Base-by-base conservation (phyloP, 768 basidiomycete genomes). In the Leccinum uliginosum region DNA sequence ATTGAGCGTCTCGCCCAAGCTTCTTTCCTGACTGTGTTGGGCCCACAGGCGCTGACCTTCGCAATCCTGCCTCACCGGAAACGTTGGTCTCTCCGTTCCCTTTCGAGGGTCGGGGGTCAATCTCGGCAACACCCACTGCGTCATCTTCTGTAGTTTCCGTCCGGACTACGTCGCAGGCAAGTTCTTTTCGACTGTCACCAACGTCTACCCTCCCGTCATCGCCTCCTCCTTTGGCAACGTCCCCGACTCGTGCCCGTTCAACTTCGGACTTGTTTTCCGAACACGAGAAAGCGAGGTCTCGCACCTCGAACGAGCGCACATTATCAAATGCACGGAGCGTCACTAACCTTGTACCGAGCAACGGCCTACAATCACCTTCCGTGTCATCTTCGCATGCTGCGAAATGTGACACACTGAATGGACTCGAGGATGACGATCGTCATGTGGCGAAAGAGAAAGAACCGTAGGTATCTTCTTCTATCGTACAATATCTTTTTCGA, bases 11-110 rank as follows among this genome's bases (percentile, higher is more conserved):
- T 46, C 32, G 27, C 34, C 38, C 40, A 24, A 15, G 49, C 40
- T n/a, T 58, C 29, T 15, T 23, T 32, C 53, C 61, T 54, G 55
- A 67, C 57, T 47, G 54, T 53, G 49, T 65, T 69, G 57, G 67
- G 34, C 15, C n/a, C 29, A 49, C 62, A 62, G 79, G 74, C 47
- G 56, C 64, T 17, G 79, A 81, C 54, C 79, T 82, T 62, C 78
- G 82, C 62, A 91, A 91, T 71, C 86, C 87, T 46, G 87, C 87
- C 9, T 89, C 89, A 17, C 87, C 89, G 4, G 81, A 82, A 45
- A 69, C 81, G 23, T 65, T 87, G 44, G 71, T 70, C 50, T 74
- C 80, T 54, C 75, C 77, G 27, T 75, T 78, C 24, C 80, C 81
- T 48, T 85, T 83, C 78, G 85, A 88, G 52, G 74, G 71, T 51